These are phyloP conservation scores for Salicornia ramosissima DNA, from an alignment of 148 eudicot species.

Conservation along the genomic window DNA sequence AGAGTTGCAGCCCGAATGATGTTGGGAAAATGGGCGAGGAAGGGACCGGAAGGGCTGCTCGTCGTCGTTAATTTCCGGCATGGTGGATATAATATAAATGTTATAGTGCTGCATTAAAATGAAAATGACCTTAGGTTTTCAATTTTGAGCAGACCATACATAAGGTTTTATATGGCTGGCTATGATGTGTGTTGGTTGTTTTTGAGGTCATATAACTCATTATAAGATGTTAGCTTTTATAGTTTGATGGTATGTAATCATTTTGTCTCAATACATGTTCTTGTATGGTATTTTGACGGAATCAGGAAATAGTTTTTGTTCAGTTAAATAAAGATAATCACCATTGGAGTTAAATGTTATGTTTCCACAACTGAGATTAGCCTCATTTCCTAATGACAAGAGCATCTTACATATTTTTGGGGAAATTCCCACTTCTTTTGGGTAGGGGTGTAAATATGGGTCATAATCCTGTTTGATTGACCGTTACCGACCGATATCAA, in stretches of 20 bases:
- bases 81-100: not conserved
- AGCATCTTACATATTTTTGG: too few relatives aligned
- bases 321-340: too few relatives aligned
- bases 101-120: not conserved
- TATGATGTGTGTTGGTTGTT: not conserved
- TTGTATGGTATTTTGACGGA: too few relatives aligned
- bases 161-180: not conserved
- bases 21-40: conserved; percentile 32
- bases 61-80: not conserved
- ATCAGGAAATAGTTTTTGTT: too few relatives aligned
- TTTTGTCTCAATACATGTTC: not conserved
- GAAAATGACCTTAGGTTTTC: not conserved
- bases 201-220: not conserved
- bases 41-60: conserved; percentile 3
- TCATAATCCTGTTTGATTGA: too few relatives aligned
- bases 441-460: too few relatives aligned
- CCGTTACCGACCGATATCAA: too few relatives aligned
- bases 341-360: too few relatives aligned
- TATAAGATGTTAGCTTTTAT: not conserved
- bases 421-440: too few relatives aligned
- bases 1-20: conserved; percentile 34
- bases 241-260: not conserved
- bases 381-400: too few relatives aligned
- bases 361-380: too few relatives aligned
- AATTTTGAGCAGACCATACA: not conserved